These are phyloP conservation scores for Stipa capillata DNA, from an alignment of 176 grass and related monocot species.

Conservation along the genomic window DNA sequence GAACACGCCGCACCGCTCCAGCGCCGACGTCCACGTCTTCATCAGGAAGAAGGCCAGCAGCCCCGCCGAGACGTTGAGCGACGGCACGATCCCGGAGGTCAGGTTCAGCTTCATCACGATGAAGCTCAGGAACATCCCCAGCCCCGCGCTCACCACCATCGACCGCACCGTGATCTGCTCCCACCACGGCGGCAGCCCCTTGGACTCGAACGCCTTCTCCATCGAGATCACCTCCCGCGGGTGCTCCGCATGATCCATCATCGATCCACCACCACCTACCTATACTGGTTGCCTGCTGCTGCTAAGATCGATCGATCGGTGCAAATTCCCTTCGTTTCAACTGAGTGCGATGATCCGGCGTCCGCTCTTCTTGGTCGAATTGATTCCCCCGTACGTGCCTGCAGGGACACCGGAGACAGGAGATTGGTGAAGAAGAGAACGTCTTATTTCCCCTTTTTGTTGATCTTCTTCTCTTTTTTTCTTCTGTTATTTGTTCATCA, in stretches of 20 bases:
- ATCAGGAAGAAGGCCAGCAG: conserved; percentile 63
- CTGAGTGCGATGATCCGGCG: too few relatives aligned
- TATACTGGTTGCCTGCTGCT: too few relatives aligned
- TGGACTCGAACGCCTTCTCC: conserved; percentile 48
- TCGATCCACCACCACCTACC: background rate
- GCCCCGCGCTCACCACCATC: conserved; percentile 36
- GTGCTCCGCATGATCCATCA: background rate
- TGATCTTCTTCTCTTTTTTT: too few relatives aligned
- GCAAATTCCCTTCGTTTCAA: too few relatives aligned
- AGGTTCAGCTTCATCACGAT: conserved; percentile 81
- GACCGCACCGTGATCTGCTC: conserved; percentile 53
- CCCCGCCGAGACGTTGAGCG: conserved; percentile 46
- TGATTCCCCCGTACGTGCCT: too few relatives aligned
- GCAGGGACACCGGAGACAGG: too few relatives aligned
- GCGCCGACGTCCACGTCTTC: conserved; percentile 38
- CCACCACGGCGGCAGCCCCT: conserved; percentile 42
- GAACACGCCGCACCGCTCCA: conserved; percentile 39
- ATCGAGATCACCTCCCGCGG: conserved; percentile 26
- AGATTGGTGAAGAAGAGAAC: too few relatives aligned
- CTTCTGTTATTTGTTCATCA: background rate
- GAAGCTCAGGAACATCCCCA: conserved; percentile 64
- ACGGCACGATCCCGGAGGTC: conserved; percentile 48
- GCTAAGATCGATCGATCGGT: background rate
- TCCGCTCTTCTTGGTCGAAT: background rate
- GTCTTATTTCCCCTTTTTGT: too few relatives aligned